Base-by-base conservation (phyloP, 768 basidiomycete genomes). In the Psilocybe tampanensis region DNA sequence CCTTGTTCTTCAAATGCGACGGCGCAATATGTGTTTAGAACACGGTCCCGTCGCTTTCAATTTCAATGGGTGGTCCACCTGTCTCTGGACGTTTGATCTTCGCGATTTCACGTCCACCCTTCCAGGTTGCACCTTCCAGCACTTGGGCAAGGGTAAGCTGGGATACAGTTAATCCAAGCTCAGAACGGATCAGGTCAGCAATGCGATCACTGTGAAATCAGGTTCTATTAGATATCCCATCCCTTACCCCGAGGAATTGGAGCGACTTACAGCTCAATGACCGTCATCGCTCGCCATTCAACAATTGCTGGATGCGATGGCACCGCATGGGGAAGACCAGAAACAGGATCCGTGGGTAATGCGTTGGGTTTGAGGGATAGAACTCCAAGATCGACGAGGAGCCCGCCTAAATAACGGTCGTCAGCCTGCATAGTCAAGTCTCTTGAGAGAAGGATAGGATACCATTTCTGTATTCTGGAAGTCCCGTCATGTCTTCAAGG, bases 391-490 rank as follows among this genome's bases (percentile, higher is more conserved):
- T 99, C 96, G 44, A 97, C 72, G 22, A 97, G 76, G 2, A 99
- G 80, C 6, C 96, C 96, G 21, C 95, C 93, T 93, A 36, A 26
- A 13, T 19, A 45, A 47, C 39, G 34, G 51, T 21, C 13, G 24
- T 34, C 12, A 50, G 17, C n/a, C n/a, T 19, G 22, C 15, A 26
- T 24, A 50, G 52, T 36, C 23, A 15, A 44, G 29, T 11, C n/a
- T 41, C 7, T 48, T n/a, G 39, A 5, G 23, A 0, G 12, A 7
- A n/a, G 42, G 23, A 17, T 29, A 41, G 59, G 67, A 11, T 47
- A 88, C 94, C 96, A 61, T 97, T 97, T 42, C 95, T 85, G 72
- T 98, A 98, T 73, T 98, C 95, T 0, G 96, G 95, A 29, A 98
- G 55, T 1, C 96, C 96, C 0, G 95, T 97, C 83, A 95, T 84